Evolutionary conservation across 768 basidiomycete genomes (phyloP), one percentile per base, ranked within the genome.

Genomic region (Ramaria sp.): DNA sequence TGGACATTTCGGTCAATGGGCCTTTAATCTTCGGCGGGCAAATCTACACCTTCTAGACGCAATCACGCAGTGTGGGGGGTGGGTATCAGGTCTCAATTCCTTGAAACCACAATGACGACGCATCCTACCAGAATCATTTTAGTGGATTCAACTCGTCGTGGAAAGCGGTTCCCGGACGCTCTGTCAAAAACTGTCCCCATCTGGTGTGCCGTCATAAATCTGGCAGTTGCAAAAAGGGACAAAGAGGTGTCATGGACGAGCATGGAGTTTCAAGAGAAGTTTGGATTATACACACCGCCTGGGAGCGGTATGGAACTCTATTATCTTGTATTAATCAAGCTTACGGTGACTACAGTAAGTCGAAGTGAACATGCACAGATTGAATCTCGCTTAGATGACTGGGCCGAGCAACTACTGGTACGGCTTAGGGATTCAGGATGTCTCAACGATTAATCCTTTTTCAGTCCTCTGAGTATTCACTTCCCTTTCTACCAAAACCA

Each of bases 131-230:
- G 92, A 0, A 66, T 94, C 32, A 70, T 96, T 37, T 69, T 98
- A 0, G 90, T 96, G 8, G 95, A 98, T 63, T 96, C 94, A 0
- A 96, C 95, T 0, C 73, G 95, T 22, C 75, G 89, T 22, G 95
- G 95, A 8, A 97, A 98, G 70, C 81, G 91, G 13, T 83, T 95
- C 47, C 95, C 95, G 1, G 95, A 98, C 59, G 91, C 94, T 0
- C 73, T 97, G 1, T 88, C 88, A 1, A 98, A 95, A 64, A 95
- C 93, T 0, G 75, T 97, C 1, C 94, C 94, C 0, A 86, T 94
- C 49, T 98, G 95, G 95, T 95, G 94, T 64, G 73, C 88, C 8
- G 88, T 92, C 4, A 72, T 95, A 58, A 97, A 95, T 63, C 73
- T 80, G 49, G 83, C 79, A 27, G 66, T 79, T 32, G 58, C 43